Evolutionary conservation across 345 rosid species (phyloP).

Genomic region (Nasturtium officinale): DNA sequence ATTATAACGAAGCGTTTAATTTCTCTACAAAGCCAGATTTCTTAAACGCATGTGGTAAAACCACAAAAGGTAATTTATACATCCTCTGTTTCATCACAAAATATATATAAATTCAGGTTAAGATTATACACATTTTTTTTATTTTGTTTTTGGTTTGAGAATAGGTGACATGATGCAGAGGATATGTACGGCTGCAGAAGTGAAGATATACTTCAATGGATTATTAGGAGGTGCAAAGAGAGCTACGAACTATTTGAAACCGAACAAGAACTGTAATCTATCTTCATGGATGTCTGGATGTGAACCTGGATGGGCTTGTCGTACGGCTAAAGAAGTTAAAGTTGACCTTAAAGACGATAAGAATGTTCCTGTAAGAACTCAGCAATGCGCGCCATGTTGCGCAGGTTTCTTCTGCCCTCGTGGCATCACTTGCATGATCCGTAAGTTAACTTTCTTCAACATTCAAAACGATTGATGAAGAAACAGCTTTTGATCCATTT

Average conservation of each 20-base stretch:
- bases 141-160: conserved; percentile 1
- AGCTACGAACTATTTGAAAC: conserved; percentile 56
- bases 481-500: background rate
- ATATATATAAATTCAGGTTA: background rate
- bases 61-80: conserved; percentile 59
- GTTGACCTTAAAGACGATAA: conserved; percentile 60
- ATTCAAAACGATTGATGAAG: background rate
- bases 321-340: conserved; percentile 47
- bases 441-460: conserved; percentile 52
- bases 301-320: conserved; percentile 99
- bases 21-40: conserved; percentile 64
- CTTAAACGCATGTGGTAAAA: conserved; percentile 59
- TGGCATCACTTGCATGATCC: conserved; percentile 97
- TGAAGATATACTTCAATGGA: conserved; percentile 71
- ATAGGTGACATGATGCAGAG: conserved; percentile 74
- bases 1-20: conserved; percentile 87
- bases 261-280: conserved; percentile 90
- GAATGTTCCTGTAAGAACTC: conserved; percentile 60
- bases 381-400: conserved; percentile 66
- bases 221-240: conserved; percentile 52
- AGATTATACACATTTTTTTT: background rate
- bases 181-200: conserved; percentile 88
- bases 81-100: background rate
- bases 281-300: conserved; percentile 92
- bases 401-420: conserved; percentile 99